Percentiles rank a stretch among this genome's conserved stretches.
Conservation (phyloP, 108 stramenopile genomes). For the Schizochytrium sp. region DNA sequence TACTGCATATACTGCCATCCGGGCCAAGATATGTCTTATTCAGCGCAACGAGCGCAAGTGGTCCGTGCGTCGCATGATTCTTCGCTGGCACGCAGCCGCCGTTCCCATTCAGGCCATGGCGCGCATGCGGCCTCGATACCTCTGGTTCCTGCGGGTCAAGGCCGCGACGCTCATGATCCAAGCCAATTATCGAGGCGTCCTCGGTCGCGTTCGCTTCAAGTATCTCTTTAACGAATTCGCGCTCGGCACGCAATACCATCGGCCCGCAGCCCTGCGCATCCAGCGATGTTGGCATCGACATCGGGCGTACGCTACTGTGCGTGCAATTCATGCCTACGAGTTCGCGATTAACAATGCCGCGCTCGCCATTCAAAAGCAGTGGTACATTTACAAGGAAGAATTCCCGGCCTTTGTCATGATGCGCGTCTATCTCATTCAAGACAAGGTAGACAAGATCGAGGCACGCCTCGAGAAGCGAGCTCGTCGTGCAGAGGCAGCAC, state of each 20-base stretch:
- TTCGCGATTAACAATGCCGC: background rate
- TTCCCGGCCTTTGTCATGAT: background rate
- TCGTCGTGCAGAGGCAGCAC: background rate
- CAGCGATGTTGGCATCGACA: background rate
- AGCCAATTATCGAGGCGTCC: background rate
- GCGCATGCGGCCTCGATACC: background rate
- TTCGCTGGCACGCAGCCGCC: background rate
- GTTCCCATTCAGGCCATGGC: background rate
- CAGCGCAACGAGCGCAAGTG: background rate
- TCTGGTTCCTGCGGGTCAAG: background rate
- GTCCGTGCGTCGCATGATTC: background rate
- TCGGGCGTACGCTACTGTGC: background rate
- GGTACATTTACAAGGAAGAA: background rate
- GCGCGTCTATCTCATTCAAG: background rate
- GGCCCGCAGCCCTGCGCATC: background rate
- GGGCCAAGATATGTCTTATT: background rate
- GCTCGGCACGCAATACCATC: background rate
- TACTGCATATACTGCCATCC: background rate
- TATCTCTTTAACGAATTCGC: background rate
- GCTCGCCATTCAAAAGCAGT: background rate
- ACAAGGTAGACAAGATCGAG: background rate
- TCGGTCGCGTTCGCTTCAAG: background rate
- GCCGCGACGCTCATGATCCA: slow-evolving; percentile 13
- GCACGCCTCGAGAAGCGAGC: background rate
- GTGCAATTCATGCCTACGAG: background rate